Base-by-base conservation (phyloP, 164 flowering plant genomes). In the Dillenia turbinata region DNA sequence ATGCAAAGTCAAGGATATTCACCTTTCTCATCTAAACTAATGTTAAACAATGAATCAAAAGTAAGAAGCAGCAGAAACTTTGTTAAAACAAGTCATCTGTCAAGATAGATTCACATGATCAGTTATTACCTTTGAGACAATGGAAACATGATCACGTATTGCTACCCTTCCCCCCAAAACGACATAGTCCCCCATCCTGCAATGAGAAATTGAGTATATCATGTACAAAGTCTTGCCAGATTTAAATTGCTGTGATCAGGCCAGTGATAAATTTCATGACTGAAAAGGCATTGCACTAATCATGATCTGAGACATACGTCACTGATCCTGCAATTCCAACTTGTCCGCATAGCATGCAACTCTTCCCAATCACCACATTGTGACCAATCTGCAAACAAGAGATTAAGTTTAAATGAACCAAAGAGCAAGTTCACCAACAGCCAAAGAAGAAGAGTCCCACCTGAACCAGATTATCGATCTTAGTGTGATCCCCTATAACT, bases 241-340 rank as follows among this genome's bases (percentile, higher is more conserved):
- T 26, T 26, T 26, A 26, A 26, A 26, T 26, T 26, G 33, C 2
- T 26, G 33, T 26, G 33, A 5, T 26, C 33, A 26, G 33, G 33
- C 5, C 2, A 26, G 33, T 26, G 33, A 26, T 26, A 26, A 26
- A 26, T 26, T 26, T 26, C 33, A 26, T 26, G 33, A 26, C 33
- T 26, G 33, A 26, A 26, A 26, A 26, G 33, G 33, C 33, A 26
- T 26, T 2, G 33, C 33, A 26, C 33, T 26, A 26, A 26, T 26
- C 14, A 47, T 44, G 54, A 19, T 14, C 10, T 43, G 13, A 64
- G 56, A 74, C 91, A 56, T 85, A 95, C 97, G 83, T 95, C 40
- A 75, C 97, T 58, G 99, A 95, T 65, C 97, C 97, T 22, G 99
- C 96, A 73, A 92, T 76, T 12, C 96, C 99, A 68, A 83, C 97